phyloP scores from a whole-genome alignment of 1,139 yeast genomes.

The Pneumocystis canis region DNA sequence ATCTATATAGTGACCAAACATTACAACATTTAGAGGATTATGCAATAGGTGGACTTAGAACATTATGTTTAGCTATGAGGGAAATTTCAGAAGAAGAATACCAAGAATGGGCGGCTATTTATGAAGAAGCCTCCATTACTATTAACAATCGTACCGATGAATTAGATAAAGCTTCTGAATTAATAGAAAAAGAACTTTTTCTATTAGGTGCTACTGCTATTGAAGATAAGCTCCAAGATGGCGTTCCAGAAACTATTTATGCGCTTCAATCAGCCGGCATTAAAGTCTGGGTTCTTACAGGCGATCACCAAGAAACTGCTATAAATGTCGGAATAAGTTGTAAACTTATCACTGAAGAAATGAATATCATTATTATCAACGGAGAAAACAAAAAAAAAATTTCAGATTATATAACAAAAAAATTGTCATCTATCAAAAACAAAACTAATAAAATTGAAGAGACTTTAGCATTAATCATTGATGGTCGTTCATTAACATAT shows the following conservation, averaged over 20 bases:
- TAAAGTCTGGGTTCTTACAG: slow-evolving; percentile 93
- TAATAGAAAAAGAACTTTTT: slow-evolving; percentile 65
- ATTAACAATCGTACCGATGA: slow-evolving; percentile 58
- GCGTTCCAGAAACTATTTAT: slow-evolving; percentile 94
- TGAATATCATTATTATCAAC: slow-evolving; percentile 80
- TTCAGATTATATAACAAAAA: slow-evolving; percentile 51
- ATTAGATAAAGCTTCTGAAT: slow-evolving; percentile 71
- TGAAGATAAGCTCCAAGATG: slow-evolving; percentile 94
- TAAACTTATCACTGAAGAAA: slow-evolving; percentile 82
- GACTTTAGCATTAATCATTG: slow-evolving; percentile 78
- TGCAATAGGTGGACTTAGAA: slow-evolving; percentile 91
- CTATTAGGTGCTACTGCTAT: slow-evolving; percentile 94
- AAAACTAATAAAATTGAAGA: slow-evolving; percentile 50
- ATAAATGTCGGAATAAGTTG: slow-evolving; percentile 98
- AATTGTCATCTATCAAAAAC: slow-evolving; percentile 51
- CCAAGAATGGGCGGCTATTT: slow-evolving; percentile 40
- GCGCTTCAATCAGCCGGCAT: slow-evolving; percentile 92
- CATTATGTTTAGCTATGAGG: slow-evolving; percentile 81
- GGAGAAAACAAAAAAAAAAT: slow-evolving; percentile 73
- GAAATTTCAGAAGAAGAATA: slow-evolving; percentile 72
- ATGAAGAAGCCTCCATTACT: slow-evolving; percentile 71
- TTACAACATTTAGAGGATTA: slow-evolving; percentile 84
- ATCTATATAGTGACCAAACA: slow-evolving; percentile 70
- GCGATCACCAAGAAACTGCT: slow-evolving; percentile 98
- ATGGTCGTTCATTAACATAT: slow-evolving; percentile 75